Conservation (phyloP, 2,329 filamentous ascomycete genomes). For the Fusarium brevicatenulatum region DNA sequence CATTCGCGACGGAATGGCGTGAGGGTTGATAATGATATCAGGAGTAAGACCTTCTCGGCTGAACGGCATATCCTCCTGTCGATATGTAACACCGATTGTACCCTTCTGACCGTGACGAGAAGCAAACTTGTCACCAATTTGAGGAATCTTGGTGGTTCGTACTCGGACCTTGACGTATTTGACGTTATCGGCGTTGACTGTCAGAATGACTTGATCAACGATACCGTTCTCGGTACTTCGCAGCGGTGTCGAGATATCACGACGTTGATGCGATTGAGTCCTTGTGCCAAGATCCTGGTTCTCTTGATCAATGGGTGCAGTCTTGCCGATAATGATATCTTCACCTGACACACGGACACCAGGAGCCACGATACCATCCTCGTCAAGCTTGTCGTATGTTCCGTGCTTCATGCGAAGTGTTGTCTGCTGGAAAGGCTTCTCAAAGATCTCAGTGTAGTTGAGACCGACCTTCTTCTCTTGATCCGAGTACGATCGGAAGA, state of each 20-base stretch:
- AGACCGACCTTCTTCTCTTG: conserved; percentile 96
- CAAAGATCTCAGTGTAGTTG: conserved; percentile 91
- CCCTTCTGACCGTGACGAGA: conserved; percentile 99
- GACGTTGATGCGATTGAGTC: conserved; percentile 88
- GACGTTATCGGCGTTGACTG: conserved; percentile 92
- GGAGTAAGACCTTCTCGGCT: conserved; percentile 90
- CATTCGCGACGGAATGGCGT: conserved; percentile 99
- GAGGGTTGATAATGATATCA: conserved; percentile 98
- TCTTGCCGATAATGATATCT: conserved; percentile 99
- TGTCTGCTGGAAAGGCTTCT: conserved; percentile 90
- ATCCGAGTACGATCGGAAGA: conserved; percentile 97
- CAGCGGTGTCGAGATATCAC: conserved; percentile 94
- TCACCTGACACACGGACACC: conserved; percentile 96
- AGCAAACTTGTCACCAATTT: conserved; percentile 99
- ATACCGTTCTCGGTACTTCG: conserved; percentile 97
- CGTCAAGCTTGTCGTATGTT: conserved; percentile 96
- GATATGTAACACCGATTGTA: conserved; percentile 98
- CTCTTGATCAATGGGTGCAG: conserved; percentile 91
- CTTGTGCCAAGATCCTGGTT: conserved; percentile 93
- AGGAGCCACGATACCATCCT: conserved; percentile 93
- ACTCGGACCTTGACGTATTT: conserved; percentile 98
- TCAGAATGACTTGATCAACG: conserved; percentile 90
- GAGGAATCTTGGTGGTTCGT: conserved; percentile 95
- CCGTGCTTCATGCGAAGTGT: conserved; percentile 94
- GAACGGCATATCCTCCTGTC: conserved; percentile 99